Evolutionary conservation across 1,284 basidiomycete genomes (phyloP).

Genomic region (Cystobasidium slooffiae): DNA sequence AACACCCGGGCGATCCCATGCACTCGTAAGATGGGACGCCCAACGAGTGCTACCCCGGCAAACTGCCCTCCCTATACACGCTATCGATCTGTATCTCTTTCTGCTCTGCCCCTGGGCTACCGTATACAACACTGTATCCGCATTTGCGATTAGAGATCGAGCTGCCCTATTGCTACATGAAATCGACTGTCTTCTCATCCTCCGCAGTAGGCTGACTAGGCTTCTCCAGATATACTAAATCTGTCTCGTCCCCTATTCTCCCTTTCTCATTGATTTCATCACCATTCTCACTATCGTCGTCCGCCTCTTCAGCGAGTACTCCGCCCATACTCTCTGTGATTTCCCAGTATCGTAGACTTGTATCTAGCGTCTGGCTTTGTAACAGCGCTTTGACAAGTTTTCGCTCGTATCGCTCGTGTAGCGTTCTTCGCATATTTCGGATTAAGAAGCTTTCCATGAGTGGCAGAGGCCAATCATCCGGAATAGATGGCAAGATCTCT

Average conservation of each 20-base stretch:
- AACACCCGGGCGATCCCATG: no score
- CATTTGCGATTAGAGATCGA: no score
- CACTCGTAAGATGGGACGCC: no score
- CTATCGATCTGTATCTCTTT: no score
- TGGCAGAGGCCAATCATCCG: slow-evolving; percentile 36
- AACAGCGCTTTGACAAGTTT: slow-evolving; percentile 36
- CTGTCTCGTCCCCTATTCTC: neutral
- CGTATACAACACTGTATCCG: no score
- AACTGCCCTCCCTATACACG: no score
- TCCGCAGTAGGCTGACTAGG: neutral
- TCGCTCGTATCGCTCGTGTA: slow-evolving; percentile 33
- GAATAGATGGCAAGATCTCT: slow-evolving; percentile 34
- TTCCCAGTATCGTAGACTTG: slow-evolving; percentile 22
- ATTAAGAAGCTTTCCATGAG: slow-evolving; percentile 35
- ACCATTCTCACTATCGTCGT: neutral
- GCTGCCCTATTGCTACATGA: neutral
- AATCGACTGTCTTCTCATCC: slow-evolving; percentile 31
- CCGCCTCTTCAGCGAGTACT: slow-evolving; percentile 28
- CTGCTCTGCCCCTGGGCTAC: no score
- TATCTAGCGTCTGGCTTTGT: slow-evolving; percentile 30
- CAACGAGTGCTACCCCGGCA: no score
- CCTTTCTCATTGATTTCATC: neutral
- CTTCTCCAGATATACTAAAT: slow-evolving; percentile 19
- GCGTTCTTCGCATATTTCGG: slow-evolving; percentile 19
- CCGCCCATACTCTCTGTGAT: slow-evolving; percentile 26